These are phyloP conservation scores for Candida montana DNA, from an alignment of 805 yeast species.

Conservation along the genomic window DNA sequence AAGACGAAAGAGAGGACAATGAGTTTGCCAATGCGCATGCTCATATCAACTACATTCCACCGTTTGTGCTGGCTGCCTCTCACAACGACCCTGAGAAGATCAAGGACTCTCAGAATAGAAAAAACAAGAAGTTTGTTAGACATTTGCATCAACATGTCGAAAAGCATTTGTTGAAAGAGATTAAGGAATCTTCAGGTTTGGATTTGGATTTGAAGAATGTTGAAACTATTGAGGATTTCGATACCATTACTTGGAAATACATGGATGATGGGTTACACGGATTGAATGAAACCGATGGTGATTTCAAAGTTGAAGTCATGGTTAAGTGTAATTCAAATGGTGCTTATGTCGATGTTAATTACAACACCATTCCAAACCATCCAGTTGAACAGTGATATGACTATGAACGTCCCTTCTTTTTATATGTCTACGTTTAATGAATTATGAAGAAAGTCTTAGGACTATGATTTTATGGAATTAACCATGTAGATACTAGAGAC, in stretches of 20 bases:
- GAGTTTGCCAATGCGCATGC: conserved; percentile 68
- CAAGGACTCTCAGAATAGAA: conserved; percentile 66
- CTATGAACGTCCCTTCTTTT: too few relatives aligned
- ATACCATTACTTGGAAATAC: conserved; percentile 57
- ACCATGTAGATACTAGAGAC: too few relatives aligned
- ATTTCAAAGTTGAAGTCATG: conserved; percentile 59
- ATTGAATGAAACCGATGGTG: conserved; percentile 34
- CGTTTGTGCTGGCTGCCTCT: conserved; percentile 61
- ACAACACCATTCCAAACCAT: conserved; percentile 38
- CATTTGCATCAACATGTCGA: conserved; percentile 71
- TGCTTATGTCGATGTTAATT: conserved; percentile 64
- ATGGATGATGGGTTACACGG: conserved; percentile 52
- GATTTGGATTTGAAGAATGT: conserved; percentile 46
- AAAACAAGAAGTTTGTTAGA: conserved; percentile 65
- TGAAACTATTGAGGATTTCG: conserved; percentile 41
- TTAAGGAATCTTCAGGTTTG: conserved; percentile 54
- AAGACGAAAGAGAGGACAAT: conserved; percentile 73
- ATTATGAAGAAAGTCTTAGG: too few relatives aligned
- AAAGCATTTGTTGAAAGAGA: conserved; percentile 64
- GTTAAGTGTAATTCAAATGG: conserved; percentile 62
- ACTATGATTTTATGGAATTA: too few relatives aligned
- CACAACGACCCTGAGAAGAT: conserved; percentile 68
- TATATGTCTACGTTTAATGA: neutral
- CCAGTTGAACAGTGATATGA: neutral
- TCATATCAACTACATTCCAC: conserved; percentile 63